A percentile compares a stretch with the other conserved stretches of the same genome.
Evolutionary conservation across 2,329 filamentous ascomycete genomes (phyloP).

Genomic region (Pseudogymnoascus pannorum): DNA sequence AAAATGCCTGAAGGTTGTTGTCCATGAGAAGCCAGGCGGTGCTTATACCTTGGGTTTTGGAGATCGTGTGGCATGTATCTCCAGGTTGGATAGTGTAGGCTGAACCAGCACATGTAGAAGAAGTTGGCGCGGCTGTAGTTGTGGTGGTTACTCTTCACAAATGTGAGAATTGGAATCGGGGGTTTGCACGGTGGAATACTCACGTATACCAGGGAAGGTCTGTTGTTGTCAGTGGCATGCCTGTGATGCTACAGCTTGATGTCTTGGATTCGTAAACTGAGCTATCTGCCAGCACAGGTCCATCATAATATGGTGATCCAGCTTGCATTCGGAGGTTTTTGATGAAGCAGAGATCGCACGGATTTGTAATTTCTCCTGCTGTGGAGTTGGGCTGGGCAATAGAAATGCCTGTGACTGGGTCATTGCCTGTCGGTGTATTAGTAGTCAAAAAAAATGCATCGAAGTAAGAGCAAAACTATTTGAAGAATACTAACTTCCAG

Average conservation of each 20-base stretch:
- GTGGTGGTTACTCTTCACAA: background rate
- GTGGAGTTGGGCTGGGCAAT: background rate
- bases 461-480: background rate
- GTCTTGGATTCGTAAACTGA: constrained; percentile 12
- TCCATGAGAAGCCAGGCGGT: background rate
- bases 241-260: constrained; percentile 5
- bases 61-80: background rate
- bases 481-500: background rate
- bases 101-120: background rate
- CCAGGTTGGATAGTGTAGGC: background rate
- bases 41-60: background rate
- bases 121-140: background rate
- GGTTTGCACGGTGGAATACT: background rate
- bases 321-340: constrained; percentile 11
- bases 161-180: background rate
- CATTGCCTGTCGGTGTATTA: background rate
- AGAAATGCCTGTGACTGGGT: background rate
- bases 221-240: constrained; percentile 12
- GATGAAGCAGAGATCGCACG: constrained; percentile 13
- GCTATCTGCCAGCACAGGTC: constrained; percentile 9
- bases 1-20: background rate
- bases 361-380: background rate
- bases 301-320: constrained; percentile 12
- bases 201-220: background rate
- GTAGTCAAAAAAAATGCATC: background rate